Evolutionary conservation across 2,329 filamentous ascomycete species (phyloP).

Genomic region (Raffaelea arxii): DNA sequence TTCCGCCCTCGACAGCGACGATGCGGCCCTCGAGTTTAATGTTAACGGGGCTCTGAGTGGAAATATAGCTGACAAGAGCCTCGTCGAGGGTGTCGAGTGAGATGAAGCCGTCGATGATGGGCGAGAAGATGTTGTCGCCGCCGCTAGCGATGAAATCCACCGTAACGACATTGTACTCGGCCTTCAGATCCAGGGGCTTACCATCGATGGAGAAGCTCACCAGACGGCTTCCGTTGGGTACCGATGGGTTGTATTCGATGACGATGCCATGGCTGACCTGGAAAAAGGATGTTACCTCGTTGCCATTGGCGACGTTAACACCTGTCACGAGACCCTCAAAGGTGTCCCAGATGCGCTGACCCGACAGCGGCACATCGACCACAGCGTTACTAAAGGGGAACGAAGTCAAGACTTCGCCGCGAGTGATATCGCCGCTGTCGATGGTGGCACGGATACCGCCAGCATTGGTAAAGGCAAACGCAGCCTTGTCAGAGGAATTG

Average conservation of each 20-base stretch:
- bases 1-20: not conserved
- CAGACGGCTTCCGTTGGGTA: slow-evolving; percentile 38
- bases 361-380: slow-evolving; percentile 44
- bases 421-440: slow-evolving; percentile 49
- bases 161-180: slow-evolving; percentile 47
- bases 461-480: slow-evolving; percentile 53
- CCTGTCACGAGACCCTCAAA: slow-evolving; percentile 49
- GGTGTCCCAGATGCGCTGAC: slow-evolving; percentile 43
- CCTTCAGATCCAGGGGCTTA: slow-evolving; percentile 32
- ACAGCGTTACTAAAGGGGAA: slow-evolving; percentile 60
- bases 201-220: slow-evolving; percentile 41
- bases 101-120: not conserved
- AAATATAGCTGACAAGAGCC: slow-evolving; percentile 5
- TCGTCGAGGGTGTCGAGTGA: slow-evolving; percentile 5
- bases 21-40: slow-evolving; percentile 8
- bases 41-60: slow-evolving; percentile 3
- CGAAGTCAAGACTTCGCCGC: slow-evolving; percentile 51
- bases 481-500: slow-evolving; percentile 33
- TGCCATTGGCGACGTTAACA: slow-evolving; percentile 41
- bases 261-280: slow-evolving; percentile 49
- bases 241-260: slow-evolving; percentile 46
- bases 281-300: slow-evolving; percentile 31
- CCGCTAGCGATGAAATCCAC: slow-evolving; percentile 53
- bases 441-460: slow-evolving; percentile 57
- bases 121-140: slow-evolving; percentile 40